Percentiles rank a stretch among this genome's conserved stretches.
Evolutionary conservation across 495 filamentous ascomycete species (phyloP).

Genomic region (Neurospora sp.): DNA sequence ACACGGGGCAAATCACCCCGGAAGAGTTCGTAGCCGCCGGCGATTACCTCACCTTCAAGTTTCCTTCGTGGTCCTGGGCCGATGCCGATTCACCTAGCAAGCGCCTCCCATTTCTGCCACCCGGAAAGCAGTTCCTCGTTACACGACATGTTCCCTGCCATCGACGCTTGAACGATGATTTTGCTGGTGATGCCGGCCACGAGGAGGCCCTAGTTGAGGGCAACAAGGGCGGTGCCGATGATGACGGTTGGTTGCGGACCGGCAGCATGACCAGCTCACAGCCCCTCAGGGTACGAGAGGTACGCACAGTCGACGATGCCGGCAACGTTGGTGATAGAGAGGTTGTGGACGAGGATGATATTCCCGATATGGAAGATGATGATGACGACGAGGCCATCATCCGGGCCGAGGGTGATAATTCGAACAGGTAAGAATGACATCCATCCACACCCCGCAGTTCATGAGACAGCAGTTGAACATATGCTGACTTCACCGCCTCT

Average conservation of each 20-base stretch:
- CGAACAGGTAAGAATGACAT: constrained; percentile 55
- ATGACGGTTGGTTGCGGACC: constrained; percentile 87
- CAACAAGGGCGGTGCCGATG: constrained; percentile 46
- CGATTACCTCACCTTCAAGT: constrained; percentile 98
- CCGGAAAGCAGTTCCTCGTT: constrained; percentile 90
- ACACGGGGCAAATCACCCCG: constrained; percentile 88
- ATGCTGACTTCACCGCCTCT: constrained; percentile 4
- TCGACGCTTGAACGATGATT: constrained; percentile 82
- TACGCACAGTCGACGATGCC: constrained; percentile 74
- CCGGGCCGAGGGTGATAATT: constrained; percentile 49
- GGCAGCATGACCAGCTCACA: constrained; percentile 65
- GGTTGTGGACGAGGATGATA: constrained; percentile 72
- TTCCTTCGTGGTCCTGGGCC: constrained; percentile 97
- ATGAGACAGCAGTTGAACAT: neutral
- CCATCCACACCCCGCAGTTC: neutral
- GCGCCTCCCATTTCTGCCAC: constrained; percentile 71
- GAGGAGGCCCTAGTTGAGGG: constrained; percentile 76
- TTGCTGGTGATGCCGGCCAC: constrained; percentile 74
- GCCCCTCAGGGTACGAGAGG: constrained; percentile 65
- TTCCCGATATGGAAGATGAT: constrained; percentile 97
- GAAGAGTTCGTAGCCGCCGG: constrained; percentile 95
- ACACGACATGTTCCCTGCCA: constrained; percentile 91
- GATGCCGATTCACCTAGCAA: constrained; percentile 70
- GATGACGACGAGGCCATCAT: constrained; percentile 98
- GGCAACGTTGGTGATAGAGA: constrained; percentile 69